Evolutionary conservation across 2,329 filamentous ascomycete species (phyloP), one percentile per base, ranked within the genome.

Genomic region (Apiospora phragmitis): DNA sequence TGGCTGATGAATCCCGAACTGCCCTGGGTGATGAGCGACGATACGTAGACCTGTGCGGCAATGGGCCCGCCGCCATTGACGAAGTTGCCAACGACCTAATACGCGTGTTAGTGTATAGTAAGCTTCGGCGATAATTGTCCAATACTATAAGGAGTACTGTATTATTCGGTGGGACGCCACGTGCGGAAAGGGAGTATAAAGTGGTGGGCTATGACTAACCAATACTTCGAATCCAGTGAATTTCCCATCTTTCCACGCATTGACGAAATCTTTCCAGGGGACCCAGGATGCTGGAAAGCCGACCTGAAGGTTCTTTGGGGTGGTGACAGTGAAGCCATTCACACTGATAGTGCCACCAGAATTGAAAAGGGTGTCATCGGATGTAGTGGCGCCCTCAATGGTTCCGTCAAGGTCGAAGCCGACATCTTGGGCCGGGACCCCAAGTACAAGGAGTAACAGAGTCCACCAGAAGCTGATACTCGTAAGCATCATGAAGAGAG

Each of bases 81-180:
- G 5, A 81, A 73, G 68, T 85, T 85, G 16, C 83, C 83, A 7
- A 75, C 74, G 5, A 84, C 78, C 68, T 77, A 71, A 75, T 75
- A 1, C 4, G n/a, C 43, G 21, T 67, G n/a, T 67, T 7, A 26
- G 65, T 42, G 32, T 24, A 32, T 9, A 7, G 4, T 24, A 29
- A 14, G 16, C 11, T 42, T 41, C 24, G 14, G 62, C 21, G 3
- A n/a, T 2, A 4, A 16, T n/a, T 24, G n/a, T 9, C 8, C 32
- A 42, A 18, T 26, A 32, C 4, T 4, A 26, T 43, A 26, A 26
- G 35, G 38, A 8, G 26, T 32, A 43, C 21, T 42, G 21, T 26
- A 42, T 35, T 32, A 0, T 9, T 9, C 29, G 7, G 16, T 18
- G 51, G 29, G n/a, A 35, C 18, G 16, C n/a, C 35, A 8, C 16